Percentiles rank a stretch among this genome's conserved stretches.
These are phyloP conservation scores for Lipomyces lipofer DNA, from an alignment of 805 yeast genomes.

Conservation along the genomic window DNA sequence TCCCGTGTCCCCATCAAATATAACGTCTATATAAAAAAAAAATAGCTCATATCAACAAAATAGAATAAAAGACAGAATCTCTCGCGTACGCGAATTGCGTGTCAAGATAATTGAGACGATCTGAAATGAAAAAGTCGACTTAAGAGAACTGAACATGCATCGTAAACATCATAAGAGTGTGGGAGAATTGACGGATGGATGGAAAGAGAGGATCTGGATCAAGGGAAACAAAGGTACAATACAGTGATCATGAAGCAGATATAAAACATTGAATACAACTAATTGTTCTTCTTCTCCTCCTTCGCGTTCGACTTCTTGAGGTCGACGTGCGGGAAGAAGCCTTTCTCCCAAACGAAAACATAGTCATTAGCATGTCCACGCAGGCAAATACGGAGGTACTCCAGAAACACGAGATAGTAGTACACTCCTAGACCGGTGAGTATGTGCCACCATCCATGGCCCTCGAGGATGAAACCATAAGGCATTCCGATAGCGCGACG, in stretches of 20 bases:
- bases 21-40: no score
- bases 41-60: no score
- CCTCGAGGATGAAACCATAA: constrained; percentile 79
- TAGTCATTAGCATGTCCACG: constrained; percentile 58
- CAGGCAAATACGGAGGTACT: constrained; percentile 69
- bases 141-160: no score
- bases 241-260: not conserved
- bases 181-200: no score
- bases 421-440: constrained; percentile 77
- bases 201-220: no score
- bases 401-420: constrained; percentile 75
- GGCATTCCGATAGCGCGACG: constrained; percentile 78
- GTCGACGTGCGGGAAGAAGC: constrained; percentile 52
- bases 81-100: no score
- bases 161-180: no score
- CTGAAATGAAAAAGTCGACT: no score
- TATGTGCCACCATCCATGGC: constrained; percentile 97
- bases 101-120: no score
- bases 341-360: constrained; percentile 57
- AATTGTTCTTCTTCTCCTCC: constrained; percentile 14
- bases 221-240: no score
- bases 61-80: no score
- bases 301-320: constrained; percentile 19
- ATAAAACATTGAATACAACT: not conserved
- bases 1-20: no score